Evolutionary conservation across 169 alveolate genomes (phyloP).

Genomic region (Plasmodium yoelii): DNA sequence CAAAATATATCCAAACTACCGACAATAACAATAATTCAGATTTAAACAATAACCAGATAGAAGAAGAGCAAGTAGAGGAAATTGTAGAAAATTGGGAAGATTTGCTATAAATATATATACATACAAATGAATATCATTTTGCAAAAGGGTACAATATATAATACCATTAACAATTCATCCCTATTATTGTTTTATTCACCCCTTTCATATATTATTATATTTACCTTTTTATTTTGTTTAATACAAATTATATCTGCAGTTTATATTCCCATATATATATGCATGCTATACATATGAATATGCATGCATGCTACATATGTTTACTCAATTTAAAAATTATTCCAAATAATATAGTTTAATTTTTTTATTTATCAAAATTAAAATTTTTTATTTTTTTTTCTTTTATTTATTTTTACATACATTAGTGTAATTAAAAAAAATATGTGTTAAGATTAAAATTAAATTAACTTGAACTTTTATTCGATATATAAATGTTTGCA

Average conservation of each 20-base stretch:
- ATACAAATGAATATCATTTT: not conserved
- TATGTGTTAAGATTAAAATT: not conserved
- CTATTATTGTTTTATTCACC: not conserved
- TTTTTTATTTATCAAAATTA: constrained; percentile 25
- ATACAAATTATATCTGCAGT: not conserved
- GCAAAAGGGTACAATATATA: not conserved
- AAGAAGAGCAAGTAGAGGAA: constrained; percentile 51
- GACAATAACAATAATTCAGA: constrained; percentile 7
- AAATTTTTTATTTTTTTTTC: constrained; percentile 17
- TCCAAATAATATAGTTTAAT: not conserved
- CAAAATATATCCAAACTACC: constrained; percentile 18
- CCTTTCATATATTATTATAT: not conserved
- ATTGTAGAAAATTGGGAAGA: constrained; percentile 77
- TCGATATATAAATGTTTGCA: constrained; percentile 11
- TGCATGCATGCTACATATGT: not conserved
- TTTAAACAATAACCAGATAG: constrained; percentile 21
- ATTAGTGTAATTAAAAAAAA: constrained; percentile 18
- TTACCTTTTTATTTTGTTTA: not conserved
- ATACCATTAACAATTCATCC: not conserved
- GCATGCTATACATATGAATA: not conserved
- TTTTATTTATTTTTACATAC: constrained; percentile 2
- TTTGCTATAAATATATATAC: constrained; percentile 15
- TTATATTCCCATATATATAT: not conserved
- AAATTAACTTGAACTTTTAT: not conserved
- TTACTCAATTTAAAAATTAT: constrained; percentile 11